Conservation (phyloP, 2,329 filamentous ascomycete species). For the Clonostachys rhizophaga region DNA sequence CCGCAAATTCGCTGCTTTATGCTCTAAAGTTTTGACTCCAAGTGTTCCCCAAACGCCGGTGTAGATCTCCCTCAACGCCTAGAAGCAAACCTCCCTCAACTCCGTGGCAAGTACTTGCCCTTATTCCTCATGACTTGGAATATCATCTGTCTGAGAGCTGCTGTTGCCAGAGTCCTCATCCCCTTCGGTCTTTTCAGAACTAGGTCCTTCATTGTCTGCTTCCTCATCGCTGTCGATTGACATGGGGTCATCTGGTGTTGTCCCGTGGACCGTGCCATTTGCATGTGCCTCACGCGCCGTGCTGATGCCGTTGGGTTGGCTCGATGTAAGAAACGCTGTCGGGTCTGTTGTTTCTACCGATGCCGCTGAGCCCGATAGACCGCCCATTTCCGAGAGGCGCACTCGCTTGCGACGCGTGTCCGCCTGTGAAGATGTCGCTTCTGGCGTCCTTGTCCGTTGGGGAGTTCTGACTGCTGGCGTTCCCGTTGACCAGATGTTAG, state of each 20-base stretch:
- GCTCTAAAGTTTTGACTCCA: neutral
- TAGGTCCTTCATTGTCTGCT: neutral
- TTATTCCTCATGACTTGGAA: neutral
- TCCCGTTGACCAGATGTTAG: neutral
- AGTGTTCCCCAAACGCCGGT: neutral
- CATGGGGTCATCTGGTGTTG: constrained; percentile 13
- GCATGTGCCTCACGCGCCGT: neutral
- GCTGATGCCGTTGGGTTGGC: constrained; percentile 8
- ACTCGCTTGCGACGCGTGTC: constrained; percentile 14
- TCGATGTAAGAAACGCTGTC: constrained; percentile 14
- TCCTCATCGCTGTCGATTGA: constrained; percentile 7
- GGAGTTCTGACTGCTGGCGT: no score
- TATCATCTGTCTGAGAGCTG: neutral
- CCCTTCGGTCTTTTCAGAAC: neutral
- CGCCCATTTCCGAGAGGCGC: constrained; percentile 23
- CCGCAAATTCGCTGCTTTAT: no score
- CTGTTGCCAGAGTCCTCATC: neutral
- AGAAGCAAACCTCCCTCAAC: neutral
- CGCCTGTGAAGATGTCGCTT: neutral
- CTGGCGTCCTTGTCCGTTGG: no score
- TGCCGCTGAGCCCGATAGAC: constrained; percentile 24
- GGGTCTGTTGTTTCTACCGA: constrained; percentile 30
- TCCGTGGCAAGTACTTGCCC: neutral
- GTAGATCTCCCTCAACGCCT: neutral
- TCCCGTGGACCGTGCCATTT: neutral